Evolutionary conservation across 805 yeast species (phyloP).

Genomic region (Candida nitratophila): DNA sequence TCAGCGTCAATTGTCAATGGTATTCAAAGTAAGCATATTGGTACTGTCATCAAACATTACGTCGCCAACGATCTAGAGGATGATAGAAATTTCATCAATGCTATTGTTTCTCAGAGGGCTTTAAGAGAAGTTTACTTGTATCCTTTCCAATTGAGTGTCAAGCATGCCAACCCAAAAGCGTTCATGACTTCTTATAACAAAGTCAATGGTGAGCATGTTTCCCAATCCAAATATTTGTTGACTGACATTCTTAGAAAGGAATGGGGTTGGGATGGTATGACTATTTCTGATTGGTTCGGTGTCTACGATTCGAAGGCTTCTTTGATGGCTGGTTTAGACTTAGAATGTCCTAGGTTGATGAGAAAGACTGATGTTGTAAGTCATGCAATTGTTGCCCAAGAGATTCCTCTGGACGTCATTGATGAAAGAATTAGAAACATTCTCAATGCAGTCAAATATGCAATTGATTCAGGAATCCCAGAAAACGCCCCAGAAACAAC

Average conservation of each 20-base stretch:
- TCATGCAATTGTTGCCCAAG: constrained; percentile 34
- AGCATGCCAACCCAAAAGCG: constrained; percentile 31
- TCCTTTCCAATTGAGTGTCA: constrained; percentile 35
- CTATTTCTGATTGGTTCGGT: constrained; percentile 40
- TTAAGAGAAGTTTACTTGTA: constrained; percentile 36
- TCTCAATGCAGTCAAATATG: constrained; percentile 39
- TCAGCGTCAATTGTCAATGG: constrained; percentile 32
- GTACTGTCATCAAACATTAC: constrained; percentile 35
- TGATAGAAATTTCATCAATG: constrained; percentile 27
- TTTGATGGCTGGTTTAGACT: constrained; percentile 35
- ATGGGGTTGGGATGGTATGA: constrained; percentile 33
- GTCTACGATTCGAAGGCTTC: constrained; percentile 28
- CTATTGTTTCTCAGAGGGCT: constrained; percentile 34
- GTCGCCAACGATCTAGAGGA: constrained; percentile 39
- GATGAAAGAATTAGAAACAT: constrained; percentile 41
- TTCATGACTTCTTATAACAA: constrained; percentile 37
- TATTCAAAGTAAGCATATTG: constrained; percentile 30
- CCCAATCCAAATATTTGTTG: constrained; percentile 28
- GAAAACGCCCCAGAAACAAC: constrained; percentile 28
- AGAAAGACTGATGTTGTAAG: constrained; percentile 21
- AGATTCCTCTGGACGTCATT: constrained; percentile 31
- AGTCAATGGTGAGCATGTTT: constrained; percentile 35
- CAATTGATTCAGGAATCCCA: constrained; percentile 32
- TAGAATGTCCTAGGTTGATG: constrained; percentile 32
- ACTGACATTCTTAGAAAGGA: constrained; percentile 30